Base-by-base conservation (phyloP, 352 stramenopile species). In the Phytophthora litchii region DNA sequence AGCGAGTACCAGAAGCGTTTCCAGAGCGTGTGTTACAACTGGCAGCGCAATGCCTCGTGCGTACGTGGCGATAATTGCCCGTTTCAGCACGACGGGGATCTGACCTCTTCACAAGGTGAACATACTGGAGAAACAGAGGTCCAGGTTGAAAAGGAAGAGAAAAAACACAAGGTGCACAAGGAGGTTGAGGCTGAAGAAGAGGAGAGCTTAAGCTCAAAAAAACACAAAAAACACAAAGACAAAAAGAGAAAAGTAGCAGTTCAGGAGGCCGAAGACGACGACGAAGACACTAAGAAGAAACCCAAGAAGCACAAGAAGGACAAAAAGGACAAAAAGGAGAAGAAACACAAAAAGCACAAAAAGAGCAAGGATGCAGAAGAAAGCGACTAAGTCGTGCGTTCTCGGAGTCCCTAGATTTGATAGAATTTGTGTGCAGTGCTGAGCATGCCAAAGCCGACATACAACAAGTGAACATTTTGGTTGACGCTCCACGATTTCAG, bases 21-120 rank as follows among this genome's bases (percentile, higher is more conserved):
- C 47, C 75, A 88, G 51, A 85, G 73, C 21, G 64, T 85, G 16
- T 86, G 77, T 54, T 86, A 86, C 72, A 86, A 86, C 36, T 86
- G 77, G 77, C 77, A 86, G 42, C 69, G 76, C 10, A 70, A 20
- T 13, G 65, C 57, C 12, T 70, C 62, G 0, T 86, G 77, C 17
- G 62, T 36, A 29, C 77, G 77, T 23, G 77, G 77, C 5, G 67
- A 73, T 32, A 68, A 63, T 7, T 86, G 76, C 48, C 66, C 67
- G 34, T 88, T 86, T 41, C 78, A 86, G 42, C 78, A 88, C 49
- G 67, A 80, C 25, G 60, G 55, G 12, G 32, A n/a, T 32, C 35
- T n/a, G 0, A 25, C 37, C 14, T 19, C 23, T n/a, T 9, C 41
- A 16, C 11, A 42, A 4, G 10, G 34, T 32, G 20, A 42, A 21